These are phyloP conservation scores for Aspergillus sp. DNA, from an alignment of 2,329 filamentous ascomycete species.

Conservation along the genomic window DNA sequence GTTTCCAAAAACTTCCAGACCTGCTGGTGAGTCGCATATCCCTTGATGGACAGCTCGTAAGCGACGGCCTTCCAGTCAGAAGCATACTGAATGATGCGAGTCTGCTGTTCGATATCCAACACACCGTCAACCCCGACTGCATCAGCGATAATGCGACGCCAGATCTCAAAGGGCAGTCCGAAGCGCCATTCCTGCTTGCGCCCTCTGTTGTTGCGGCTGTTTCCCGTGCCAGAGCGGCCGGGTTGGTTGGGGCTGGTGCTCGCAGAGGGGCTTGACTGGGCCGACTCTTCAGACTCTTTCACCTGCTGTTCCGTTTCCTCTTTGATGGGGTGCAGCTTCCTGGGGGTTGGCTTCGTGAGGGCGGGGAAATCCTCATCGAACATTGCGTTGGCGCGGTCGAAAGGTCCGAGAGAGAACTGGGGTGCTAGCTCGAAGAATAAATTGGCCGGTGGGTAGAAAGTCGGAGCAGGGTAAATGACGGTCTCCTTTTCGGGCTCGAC, in stretches of 20 bases:
- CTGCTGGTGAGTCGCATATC: slow-evolving; percentile 36
- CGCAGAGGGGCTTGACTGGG: neutral
- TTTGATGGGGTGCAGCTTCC: neutral
- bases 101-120: slow-evolving; percentile 34
- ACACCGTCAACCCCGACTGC: slow-evolving; percentile 31
- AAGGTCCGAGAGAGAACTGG: slow-evolving; percentile 16
- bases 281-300: neutral
- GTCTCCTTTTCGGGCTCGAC: neutral
- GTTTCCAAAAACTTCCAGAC: slow-evolving; percentile 42
- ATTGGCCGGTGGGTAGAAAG: neutral
- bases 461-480: neutral
- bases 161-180: slow-evolving; percentile 33
- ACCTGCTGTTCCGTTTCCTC: slow-evolving; percentile 1
- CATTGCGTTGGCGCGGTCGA: slow-evolving; percentile 17
- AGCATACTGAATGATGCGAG: slow-evolving; percentile 36
- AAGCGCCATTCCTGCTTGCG: slow-evolving; percentile 30
- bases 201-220: neutral
- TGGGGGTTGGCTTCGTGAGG: slow-evolving; percentile 10
- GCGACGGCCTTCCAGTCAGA: slow-evolving; percentile 35
- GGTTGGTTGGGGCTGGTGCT: neutral
- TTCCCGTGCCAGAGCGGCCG: slow-evolving; percentile 12
- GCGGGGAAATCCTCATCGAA: slow-evolving; percentile 31
- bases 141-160: slow-evolving; percentile 37
- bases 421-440: neutral
- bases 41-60: slow-evolving; percentile 35